Evolutionary conservation across 176 grass and related monocot species (phyloP).

Genomic region (Carex kokanica): DNA sequence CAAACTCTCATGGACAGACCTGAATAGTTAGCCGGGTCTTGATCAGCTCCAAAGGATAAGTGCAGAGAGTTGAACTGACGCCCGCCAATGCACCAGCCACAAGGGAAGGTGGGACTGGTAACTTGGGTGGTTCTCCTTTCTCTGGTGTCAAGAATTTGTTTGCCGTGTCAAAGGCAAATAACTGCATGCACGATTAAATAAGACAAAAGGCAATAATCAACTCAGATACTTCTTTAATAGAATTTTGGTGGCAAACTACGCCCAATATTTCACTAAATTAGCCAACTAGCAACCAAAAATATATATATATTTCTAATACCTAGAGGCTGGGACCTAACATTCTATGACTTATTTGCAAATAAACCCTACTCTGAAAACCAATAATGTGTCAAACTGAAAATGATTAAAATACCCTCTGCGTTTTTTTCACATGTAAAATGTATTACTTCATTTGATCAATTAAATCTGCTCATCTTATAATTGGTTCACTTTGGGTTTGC

Average conservation of each 20-base stretch:
- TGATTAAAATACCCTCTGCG: background rate
- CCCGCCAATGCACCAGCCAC: constrained; percentile 91
- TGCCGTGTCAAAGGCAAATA: constrained; percentile 95
- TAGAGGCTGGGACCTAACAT: background rate
- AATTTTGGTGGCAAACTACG: background rate
- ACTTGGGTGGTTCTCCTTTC: constrained; percentile 50
- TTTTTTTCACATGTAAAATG: background rate
- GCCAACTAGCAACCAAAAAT: background rate
- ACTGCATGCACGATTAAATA: constrained; percentile 37
- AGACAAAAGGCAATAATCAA: background rate
- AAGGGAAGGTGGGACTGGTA: constrained; percentile 61
- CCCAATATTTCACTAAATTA: background rate
- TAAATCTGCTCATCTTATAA: background rate
- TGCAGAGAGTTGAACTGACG: constrained; percentile 95
- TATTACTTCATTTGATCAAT: background rate
- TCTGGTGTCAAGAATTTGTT: constrained; percentile 89
- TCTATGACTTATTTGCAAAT: background rate
- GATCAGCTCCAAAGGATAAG: constrained; percentile 91
- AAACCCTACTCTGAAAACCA: background rate
- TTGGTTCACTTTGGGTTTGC: background rate
- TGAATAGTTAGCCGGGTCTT: constrained; percentile 96
- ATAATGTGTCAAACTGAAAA: background rate
- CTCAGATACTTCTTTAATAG: background rate
- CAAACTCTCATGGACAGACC: constrained; percentile 31
- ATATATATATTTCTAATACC: background rate